Conservation (phyloP, 164 flowering plant species). For the Vitis labrusca region DNA sequence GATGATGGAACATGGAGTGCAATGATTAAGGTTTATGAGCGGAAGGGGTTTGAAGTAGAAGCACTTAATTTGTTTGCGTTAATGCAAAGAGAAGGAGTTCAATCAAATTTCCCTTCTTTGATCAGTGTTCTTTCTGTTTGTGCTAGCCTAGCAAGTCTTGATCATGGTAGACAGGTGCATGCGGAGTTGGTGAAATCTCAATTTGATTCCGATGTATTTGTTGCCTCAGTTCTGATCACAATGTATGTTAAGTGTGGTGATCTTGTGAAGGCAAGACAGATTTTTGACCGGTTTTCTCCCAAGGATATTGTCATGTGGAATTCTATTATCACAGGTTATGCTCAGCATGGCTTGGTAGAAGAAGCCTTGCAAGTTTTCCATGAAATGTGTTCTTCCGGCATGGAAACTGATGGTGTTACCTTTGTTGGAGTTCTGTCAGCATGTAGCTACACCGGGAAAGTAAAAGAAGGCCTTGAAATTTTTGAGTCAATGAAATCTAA, state of each 20-base stretch:
- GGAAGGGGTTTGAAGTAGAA: constrained; percentile 58
- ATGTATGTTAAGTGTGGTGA: constrained; percentile 79
- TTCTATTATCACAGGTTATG: constrained; percentile 74
- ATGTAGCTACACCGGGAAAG: constrained; percentile 74
- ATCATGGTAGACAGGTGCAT: constrained; percentile 75
- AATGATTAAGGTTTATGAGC: constrained; percentile 65
- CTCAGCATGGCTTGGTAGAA: constrained; percentile 74
- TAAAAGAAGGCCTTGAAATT: constrained; percentile 57
- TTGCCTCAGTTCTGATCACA: constrained; percentile 62
- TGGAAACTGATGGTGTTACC: constrained; percentile 63
- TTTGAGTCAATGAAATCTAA: constrained; percentile 61
- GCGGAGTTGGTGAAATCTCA: constrained; percentile 45
- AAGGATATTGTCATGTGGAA: constrained; percentile 91
- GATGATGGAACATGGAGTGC: constrained; percentile 69
- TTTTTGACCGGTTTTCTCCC: constrained; percentile 49
- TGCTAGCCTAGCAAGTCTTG: constrained; percentile 64
- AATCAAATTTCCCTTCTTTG: constrained; percentile 51
- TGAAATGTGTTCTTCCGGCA: constrained; percentile 49
- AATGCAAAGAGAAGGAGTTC: constrained; percentile 52
- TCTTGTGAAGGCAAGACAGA: constrained; percentile 48
- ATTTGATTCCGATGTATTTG: constrained; percentile 55
- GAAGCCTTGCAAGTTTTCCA: constrained; percentile 58
- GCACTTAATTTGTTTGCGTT: constrained; percentile 51
- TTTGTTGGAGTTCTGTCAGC: constrained; percentile 79
- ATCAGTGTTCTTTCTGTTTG: constrained; percentile 67